Evolutionary conservation across 306 rosid species (phyloP), one percentile per base, ranked within the genome.

Genomic region (Cicer yamashitae): DNA sequence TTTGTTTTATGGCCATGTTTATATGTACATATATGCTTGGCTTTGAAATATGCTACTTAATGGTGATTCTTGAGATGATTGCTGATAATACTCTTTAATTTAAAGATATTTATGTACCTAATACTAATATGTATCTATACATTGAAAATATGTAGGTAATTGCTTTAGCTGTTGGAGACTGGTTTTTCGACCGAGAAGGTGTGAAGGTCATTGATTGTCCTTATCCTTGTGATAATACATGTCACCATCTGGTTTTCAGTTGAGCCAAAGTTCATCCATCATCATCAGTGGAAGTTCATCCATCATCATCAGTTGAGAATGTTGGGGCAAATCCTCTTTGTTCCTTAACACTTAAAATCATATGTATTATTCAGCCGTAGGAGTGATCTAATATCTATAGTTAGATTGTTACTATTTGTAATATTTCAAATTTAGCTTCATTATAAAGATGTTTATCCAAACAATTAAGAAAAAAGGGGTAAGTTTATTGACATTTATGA

Each of bases 81-180:
- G 37, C 37, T 30, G 10, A 44, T 40, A 64, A 51, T 10, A 14
- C 1, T 59, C 12, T 75, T 17, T 7, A 10, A 44, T 45, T 43
- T 66, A 15, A 48, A 58, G 15, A 71, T 79, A 7, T 40, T 61
- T 17, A 44, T 13, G 48, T 50, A 43, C 66, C 65, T 82, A 70
- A 84, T 43, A 63, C 48, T 39, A 14, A 63, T 14, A n/a, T 41
- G 64, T 41, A 30, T 6, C 18, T 51, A 71, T 20, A 30, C 8
- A 64, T 65, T 25, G 61, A 48, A 1, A 8, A 57, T 38, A 45
- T 88, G 90, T 87, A 94, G 97, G 86, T 88, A 17, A 89, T 94
- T 30, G 97, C 99, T 6, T 22, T 83, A 37, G 98, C 97, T 43
- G 99, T 94, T 15, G 96, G 96, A 70, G 96, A 94, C 70, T 94